Conservation (phyloP, 2,329 filamentous ascomycete genomes). For the Plectosphaerella sp. region DNA sequence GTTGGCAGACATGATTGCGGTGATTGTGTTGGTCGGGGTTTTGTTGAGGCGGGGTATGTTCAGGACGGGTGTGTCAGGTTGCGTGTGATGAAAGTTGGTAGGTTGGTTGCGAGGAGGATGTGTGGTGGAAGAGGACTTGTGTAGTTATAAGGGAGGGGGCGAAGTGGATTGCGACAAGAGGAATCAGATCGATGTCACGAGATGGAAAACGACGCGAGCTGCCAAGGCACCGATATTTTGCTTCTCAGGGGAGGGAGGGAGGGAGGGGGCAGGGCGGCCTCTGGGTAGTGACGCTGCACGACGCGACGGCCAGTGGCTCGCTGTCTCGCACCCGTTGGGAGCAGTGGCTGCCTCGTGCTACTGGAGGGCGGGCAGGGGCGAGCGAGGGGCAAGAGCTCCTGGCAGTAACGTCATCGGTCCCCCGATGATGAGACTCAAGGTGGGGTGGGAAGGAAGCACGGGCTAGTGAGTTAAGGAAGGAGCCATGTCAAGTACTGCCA, state of each 20-base stretch:
- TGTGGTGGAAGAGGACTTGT: neutral
- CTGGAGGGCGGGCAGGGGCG: no score
- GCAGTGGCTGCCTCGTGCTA: no score
- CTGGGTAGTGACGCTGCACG: neutral
- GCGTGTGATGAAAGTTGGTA: neutral
- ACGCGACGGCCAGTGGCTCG: neutral
- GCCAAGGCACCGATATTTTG: slow-evolving; percentile 1
- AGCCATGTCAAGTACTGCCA: neutral
- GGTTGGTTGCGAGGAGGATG: neutral
- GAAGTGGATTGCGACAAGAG: neutral
- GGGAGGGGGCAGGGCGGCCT: neutral
- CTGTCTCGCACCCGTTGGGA: no score
- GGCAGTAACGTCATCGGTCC: neutral
- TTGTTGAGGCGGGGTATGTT: slow-evolving; percentile 3
- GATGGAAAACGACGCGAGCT: neutral
- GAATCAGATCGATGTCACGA: neutral
- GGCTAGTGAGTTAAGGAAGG: neutral
- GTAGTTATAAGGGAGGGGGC: neutral
- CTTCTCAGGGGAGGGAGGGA: neutral
- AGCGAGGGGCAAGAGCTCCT: neutral
- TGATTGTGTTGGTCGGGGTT: slow-evolving; percentile 1
- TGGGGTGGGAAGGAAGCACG: neutral
- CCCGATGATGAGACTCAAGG: neutral
- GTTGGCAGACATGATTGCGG: slow-evolving; percentile 47
- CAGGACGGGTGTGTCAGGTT: slow-evolving; percentile 4